phyloP scores from a whole-genome alignment of 345 rosid species.

The Abelmoschus esculentus region DNA sequence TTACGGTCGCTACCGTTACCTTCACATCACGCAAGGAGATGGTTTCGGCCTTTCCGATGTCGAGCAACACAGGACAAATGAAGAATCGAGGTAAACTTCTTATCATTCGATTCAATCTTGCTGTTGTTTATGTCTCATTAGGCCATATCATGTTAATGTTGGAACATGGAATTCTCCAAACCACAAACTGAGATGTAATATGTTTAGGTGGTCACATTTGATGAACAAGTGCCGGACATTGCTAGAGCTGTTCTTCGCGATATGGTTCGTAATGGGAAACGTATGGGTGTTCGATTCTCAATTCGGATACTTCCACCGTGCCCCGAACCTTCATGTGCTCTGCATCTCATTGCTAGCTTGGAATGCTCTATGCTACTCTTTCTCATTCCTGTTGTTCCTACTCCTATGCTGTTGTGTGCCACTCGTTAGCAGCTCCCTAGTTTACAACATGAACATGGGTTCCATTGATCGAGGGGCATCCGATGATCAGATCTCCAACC shows the following conservation, averaged over 20 bases:
- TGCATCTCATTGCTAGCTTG: constrained; percentile 86
- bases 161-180: not conserved
- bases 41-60: constrained; percentile 43
- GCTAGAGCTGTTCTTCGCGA: constrained; percentile 95
- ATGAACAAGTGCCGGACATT: constrained; percentile 89
- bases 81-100: constrained; percentile 61
- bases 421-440: constrained; percentile 62
- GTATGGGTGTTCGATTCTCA: constrained; percentile 97
- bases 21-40: constrained; percentile 35
- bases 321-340: constrained; percentile 82
- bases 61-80: constrained; percentile 71
- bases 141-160: not conserved
- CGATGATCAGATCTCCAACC: constrained; percentile 74
- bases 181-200: not conserved
- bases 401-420: constrained; percentile 87
- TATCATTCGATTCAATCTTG: not conserved
- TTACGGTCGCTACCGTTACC: constrained; percentile 64
- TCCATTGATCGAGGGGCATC: constrained; percentile 77
- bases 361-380: constrained; percentile 87
- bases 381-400: constrained; percentile 84
- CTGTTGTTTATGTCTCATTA: not conserved
- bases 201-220: constrained; percentile 61
- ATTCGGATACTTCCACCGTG: constrained; percentile 62
- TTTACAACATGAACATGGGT: constrained; percentile 90
- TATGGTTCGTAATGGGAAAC: constrained; percentile 98